phyloP scores from a whole-genome alignment of 2,329 filamentous ascomycete species.

The Neonectria magnoliae region DNA sequence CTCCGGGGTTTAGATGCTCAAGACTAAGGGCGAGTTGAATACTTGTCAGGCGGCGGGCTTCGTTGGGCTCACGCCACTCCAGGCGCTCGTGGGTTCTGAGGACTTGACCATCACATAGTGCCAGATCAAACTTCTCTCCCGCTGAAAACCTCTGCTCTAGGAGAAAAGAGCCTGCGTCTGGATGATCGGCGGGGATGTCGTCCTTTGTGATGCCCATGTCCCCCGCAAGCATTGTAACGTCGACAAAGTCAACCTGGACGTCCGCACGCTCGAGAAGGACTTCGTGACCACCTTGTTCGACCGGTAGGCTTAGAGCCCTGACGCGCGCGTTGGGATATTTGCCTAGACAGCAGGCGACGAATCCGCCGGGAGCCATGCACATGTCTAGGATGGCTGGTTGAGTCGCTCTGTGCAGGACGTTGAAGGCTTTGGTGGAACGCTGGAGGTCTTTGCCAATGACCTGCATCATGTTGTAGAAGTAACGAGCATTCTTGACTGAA shows the following conservation, averaged over 20 bases:
- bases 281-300: conserved; percentile 52
- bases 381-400: conserved; percentile 58
- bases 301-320: conserved; percentile 54
- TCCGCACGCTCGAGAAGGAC: conserved; percentile 41
- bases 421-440: conserved; percentile 44
- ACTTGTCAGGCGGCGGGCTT: conserved; percentile 50
- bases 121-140: conserved; percentile 50
- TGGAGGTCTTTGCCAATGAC: conserved; percentile 56
- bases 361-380: conserved; percentile 67
- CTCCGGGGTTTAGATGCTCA: conserved; percentile 55
- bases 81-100: conserved; percentile 51
- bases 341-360: conserved; percentile 50
- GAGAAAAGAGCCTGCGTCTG: conserved; percentile 34
- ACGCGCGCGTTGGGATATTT: conserved; percentile 47
- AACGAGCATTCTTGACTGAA: conserved; percentile 22
- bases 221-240: conserved; percentile 62
- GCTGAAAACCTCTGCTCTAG: neutral
- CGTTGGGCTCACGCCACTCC: conserved; percentile 45
- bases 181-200: conserved; percentile 44
- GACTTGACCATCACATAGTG: conserved; percentile 60
- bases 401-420: conserved; percentile 14
- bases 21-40: conserved; percentile 58
- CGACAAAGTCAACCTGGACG: conserved; percentile 43
- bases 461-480: conserved; percentile 56
- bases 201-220: conserved; percentile 51